Evolutionary conservation across 768 basidiomycete genomes (phyloP).

Genomic region (Piloderma croceum): DNA sequence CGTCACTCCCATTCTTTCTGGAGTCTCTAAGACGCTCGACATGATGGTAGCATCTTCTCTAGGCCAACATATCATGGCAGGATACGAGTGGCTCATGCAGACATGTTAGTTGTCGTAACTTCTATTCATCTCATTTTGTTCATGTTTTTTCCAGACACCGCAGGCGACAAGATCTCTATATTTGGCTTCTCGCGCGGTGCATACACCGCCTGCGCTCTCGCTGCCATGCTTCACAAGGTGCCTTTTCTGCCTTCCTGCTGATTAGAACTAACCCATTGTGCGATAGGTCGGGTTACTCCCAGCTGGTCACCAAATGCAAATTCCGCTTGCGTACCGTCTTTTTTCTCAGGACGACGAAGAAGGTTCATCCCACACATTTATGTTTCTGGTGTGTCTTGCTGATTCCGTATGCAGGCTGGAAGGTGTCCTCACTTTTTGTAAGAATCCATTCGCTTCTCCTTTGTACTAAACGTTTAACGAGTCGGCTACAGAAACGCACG

Average conservation of each 20-base stretch:
- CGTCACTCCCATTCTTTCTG: conserved; percentile 31
- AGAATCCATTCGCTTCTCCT: too few species aligned
- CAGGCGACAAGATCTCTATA: conserved; percentile 56
- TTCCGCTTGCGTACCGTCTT: conserved; percentile 76
- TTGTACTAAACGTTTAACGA: too few species aligned
- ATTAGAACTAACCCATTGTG: too few species aligned
- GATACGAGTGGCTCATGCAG: conserved; percentile 57
- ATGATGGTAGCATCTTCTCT: conserved; percentile 46
- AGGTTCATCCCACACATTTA: too few species aligned
- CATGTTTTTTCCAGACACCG: conserved; percentile 28
- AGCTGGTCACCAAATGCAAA: conserved; percentile 63
- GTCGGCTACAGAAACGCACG: too few species aligned
- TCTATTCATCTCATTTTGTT: not conserved
- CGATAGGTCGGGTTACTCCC: conserved; percentile 67
- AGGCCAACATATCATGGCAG: conserved; percentile 41
- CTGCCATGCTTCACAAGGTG: conserved; percentile 30
- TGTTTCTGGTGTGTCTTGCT: too few species aligned
- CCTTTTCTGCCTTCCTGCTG: too few species aligned
- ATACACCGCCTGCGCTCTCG: conserved; percentile 31
- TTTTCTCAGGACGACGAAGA: conserved; percentile 50
- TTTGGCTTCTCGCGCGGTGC: conserved; percentile 64
- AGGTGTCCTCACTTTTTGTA: too few species aligned
- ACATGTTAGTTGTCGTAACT: conserved; percentile 34
- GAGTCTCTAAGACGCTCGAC: conserved; percentile 43
- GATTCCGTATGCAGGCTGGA: too few species aligned